Base-by-base conservation (phyloP, 495 filamentous ascomycete genomes). In the Penicillium bialowiezense region DNA sequence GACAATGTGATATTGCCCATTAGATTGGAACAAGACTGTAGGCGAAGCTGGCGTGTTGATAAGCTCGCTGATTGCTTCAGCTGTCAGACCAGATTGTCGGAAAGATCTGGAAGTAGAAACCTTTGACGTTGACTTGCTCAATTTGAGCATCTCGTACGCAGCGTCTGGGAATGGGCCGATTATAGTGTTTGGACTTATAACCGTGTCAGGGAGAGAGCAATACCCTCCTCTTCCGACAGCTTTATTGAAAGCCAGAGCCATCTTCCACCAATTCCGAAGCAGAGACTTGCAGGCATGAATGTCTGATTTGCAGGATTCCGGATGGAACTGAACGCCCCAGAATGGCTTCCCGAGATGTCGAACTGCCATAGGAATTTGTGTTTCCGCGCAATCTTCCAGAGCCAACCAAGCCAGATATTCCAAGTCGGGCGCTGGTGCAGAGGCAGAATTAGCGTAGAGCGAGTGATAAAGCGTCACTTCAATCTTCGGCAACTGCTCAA, bases 301-400 rank as follows among this genome's bases (percentile, higher is more conserved):
- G 4, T 76, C 65, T 10, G 93, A 95, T 60, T 92, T 96, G 54
- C 95, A 86, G 0, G 89, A 95, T 64, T 98, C 93, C 0, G 92
- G 91, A 60, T 98, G 93, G 62, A 92, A 97, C 59, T 98, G 93
- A 28, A 98, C 71, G 0, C 86, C 93, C 84, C 86, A 96, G 55
- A 92, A 95, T 5, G 93, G 93, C 55, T 84, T 89, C 2, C 54
- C 50, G 20, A 39, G 66, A 62, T 96, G 91, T 40, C 70, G 79
- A 15, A 85, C 82, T 3, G 78, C 89, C 87, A 96, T 95, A 34
- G 95, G 72, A 17, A 96, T 85, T 20, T 72, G 67, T 7, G 28
- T 45, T 2, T 20, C 41, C 9, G 43, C 7, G 5, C 44, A 31
- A 13, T 52, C 44, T 14, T 63, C 58, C 18, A 72, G 43, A 17